These are phyloP conservation scores for Saururus chinensis DNA, from an alignment of 164 flowering plant genomes.

Conservation along the genomic window DNA sequence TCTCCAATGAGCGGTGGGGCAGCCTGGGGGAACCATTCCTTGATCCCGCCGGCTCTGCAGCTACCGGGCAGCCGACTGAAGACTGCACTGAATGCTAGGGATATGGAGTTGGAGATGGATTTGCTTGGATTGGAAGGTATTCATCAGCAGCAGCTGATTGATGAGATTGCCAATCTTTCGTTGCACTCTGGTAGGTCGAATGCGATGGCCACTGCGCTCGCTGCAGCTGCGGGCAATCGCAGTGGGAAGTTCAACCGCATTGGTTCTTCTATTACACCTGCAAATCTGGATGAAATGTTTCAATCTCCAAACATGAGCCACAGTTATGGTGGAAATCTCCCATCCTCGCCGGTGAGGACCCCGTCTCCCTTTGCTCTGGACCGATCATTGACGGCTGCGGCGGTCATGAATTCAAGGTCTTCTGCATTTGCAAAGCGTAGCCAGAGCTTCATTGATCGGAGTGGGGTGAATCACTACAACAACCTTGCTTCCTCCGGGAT, in stretches of 20 bases:
- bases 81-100: slow-evolving; percentile 58
- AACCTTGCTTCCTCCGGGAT: slow-evolving; percentile 16
- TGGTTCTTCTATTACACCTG: slow-evolving; percentile 41
- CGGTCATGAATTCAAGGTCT: slow-evolving; percentile 22
- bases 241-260: slow-evolving; percentile 16
- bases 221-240: slow-evolving; percentile 13
- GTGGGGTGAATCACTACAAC: slow-evolving; percentile 20
- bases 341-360: slow-evolving; percentile 51
- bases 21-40: slow-evolving; percentile 45
- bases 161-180: slow-evolving; percentile 43
- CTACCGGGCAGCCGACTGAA: slow-evolving; percentile 76
- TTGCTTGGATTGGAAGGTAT: slow-evolving; percentile 42
- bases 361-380: slow-evolving; percentile 36
- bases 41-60: slow-evolving; percentile 61
- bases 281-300: slow-evolving; percentile 58
- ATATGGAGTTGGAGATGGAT: slow-evolving; percentile 59
- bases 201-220: slow-evolving; percentile 13
- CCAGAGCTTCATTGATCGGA: slow-evolving; percentile 78
- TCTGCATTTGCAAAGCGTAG: slow-evolving; percentile 73
- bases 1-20: background rate
- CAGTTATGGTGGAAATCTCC: slow-evolving; percentile 4
- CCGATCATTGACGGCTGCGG: slow-evolving; percentile 33
- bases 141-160: slow-evolving; percentile 47
- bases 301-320: slow-evolving; percentile 35
- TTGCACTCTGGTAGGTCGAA: slow-evolving; percentile 33